These are phyloP conservation scores for Leccinum pachyderme DNA, from an alignment of 1,284 basidiomycete genomes.

Conservation along the genomic window DNA sequence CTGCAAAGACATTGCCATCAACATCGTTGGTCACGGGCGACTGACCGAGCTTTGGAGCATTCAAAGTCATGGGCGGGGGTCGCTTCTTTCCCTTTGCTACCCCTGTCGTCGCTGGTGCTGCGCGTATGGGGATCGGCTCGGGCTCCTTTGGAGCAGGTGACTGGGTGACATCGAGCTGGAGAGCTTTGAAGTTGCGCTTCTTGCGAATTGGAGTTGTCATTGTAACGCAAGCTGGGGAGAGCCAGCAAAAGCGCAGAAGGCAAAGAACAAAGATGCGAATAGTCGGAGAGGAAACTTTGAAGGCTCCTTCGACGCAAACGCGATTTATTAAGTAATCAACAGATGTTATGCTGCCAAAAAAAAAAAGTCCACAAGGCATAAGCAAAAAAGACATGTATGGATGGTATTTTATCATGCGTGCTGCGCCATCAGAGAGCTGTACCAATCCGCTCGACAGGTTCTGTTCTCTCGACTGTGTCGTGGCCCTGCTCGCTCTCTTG, in stretches of 20 bases:
- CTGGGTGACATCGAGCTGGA: constrained; percentile 58
- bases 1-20: constrained; percentile 40
- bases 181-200: constrained; percentile 79
- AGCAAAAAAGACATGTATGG: neutral
- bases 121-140: constrained; percentile 38
- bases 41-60: constrained; percentile 45
- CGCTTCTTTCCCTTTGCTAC: constrained; percentile 49
- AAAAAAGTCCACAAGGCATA: neutral
- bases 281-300: constrained; percentile 18
- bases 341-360: neutral
- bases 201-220: constrained; percentile 60
- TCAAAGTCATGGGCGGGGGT: constrained; percentile 61
- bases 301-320: neutral
- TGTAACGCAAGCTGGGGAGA: constrained; percentile 1
- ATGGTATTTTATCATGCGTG: neutral
- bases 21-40: constrained; percentile 39
- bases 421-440: constrained; percentile 29
- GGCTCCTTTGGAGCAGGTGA: constrained; percentile 43
- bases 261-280: constrained; percentile 10
- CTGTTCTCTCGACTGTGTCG: constrained; percentile 7
- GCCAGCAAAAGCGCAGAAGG: constrained; percentile 2
- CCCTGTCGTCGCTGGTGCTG: constrained; percentile 34
- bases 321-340: constrained; percentile 22
- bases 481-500: constrained; percentile 17
- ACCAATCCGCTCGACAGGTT: constrained; percentile 21